These are phyloP conservation scores for Darksidea phi DNA, from an alignment of 495 filamentous ascomycete genomes.

Conservation along the genomic window DNA sequence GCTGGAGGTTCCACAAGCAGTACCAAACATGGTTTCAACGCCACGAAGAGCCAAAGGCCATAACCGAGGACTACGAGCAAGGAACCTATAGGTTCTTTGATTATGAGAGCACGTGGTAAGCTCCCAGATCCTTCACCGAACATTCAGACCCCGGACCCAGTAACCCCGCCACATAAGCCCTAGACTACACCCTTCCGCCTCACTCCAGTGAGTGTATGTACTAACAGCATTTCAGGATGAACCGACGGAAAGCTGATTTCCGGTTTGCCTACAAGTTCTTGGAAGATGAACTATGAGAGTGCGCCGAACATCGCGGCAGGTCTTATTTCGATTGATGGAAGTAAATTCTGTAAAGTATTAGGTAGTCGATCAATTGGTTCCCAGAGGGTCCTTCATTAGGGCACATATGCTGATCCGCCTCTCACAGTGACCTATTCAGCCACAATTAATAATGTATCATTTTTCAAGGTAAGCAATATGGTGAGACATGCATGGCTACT, in stretches of 20 bases:
- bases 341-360: slow-evolving; percentile 24
- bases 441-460: too few relatives aligned
- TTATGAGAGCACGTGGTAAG: slow-evolving; percentile 98
- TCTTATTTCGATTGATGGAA: not conserved
- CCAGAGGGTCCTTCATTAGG: not conserved
- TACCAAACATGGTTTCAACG: slow-evolving; percentile 99
- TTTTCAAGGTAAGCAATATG: not conserved
- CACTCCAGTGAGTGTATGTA: slow-evolving; percentile 9
- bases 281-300: slow-evolving; percentile 74
- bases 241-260: slow-evolving; percentile 95
- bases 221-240: slow-evolving; percentile 74
- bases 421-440: too few relatives aligned
- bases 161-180: not conserved
- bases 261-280: slow-evolving; percentile 97
- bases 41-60: slow-evolving; percentile 96
- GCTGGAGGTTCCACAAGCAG: slow-evolving; percentile 98
- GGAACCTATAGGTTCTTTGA: slow-evolving; percentile 99
- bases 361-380: slow-evolving; percentile 9
- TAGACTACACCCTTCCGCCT: slow-evolving; percentile 19
- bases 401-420: not conserved
- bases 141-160: not conserved
- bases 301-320: not conserved
- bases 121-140: slow-evolving; percentile 3
- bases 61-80: slow-evolving; percentile 97
- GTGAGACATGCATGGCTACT: not conserved